These are phyloP conservation scores for Candida wancherniae DNA, from an alignment of 805 yeast genomes.

Conservation along the genomic window DNA sequence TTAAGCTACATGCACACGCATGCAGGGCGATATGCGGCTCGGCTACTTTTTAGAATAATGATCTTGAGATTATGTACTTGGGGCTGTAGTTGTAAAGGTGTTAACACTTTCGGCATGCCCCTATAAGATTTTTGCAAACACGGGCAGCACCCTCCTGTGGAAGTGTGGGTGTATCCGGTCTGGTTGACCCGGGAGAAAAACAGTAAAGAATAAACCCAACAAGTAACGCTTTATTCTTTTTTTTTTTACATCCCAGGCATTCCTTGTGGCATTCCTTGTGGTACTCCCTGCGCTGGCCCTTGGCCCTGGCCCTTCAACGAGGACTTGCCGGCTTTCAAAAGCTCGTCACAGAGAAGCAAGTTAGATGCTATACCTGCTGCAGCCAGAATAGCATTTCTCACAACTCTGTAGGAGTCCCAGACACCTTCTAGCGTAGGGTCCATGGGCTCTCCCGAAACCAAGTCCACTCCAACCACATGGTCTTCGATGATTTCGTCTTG, in stretches of 20 bases:
- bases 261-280: conserved; percentile 18
- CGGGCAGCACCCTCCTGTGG: too few species aligned
- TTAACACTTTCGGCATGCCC: too few species aligned
- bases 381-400: conserved; percentile 86
- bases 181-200: too few species aligned
- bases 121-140: too few species aligned
- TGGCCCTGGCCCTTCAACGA: conserved; percentile 60
- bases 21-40: too few species aligned
- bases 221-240: not conserved
- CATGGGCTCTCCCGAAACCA: conserved; percentile 89
- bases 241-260: conserved; percentile 18
- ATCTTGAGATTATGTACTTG: too few species aligned
- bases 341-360: conserved; percentile 88
- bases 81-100: too few species aligned
- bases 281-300: conserved; percentile 13
- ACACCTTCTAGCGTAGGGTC: conserved; percentile 93
- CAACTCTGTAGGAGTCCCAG: conserved; percentile 93
- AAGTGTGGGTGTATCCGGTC: too few species aligned
- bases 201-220: not conserved
- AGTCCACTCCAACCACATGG: conserved; percentile 83
- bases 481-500: conserved; percentile 85
- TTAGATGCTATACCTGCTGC: conserved; percentile 95
- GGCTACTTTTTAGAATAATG: too few species aligned
- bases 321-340: conserved; percentile 93
- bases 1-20: too few species aligned